These are phyloP conservation scores for Epithele typhae DNA, from an alignment of 768 basidiomycete species.

Conservation along the genomic window DNA sequence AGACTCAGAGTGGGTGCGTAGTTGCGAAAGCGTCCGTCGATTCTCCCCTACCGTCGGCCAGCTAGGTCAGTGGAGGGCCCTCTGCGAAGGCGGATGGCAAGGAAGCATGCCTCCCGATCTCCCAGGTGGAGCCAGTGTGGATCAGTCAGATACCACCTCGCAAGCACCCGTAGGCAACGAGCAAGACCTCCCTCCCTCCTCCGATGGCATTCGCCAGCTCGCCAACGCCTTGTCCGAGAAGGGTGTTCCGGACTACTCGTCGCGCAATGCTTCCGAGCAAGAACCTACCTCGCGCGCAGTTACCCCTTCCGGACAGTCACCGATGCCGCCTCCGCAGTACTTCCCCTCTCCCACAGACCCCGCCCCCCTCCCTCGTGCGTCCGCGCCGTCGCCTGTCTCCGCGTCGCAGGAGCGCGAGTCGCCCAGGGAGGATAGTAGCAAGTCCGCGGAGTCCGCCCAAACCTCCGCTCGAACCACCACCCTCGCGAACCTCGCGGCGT, in stretches of 20 bases:
- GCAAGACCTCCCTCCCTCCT: neutral
- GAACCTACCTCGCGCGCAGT: constrained; percentile 13
- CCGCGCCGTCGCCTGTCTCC: too few relatives aligned
- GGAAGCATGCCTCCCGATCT: constrained; percentile 45
- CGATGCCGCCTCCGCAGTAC: constrained; percentile 18
- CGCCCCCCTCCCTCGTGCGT: constrained; percentile 30
- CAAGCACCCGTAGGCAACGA: constrained; percentile 2
- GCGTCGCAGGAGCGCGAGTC: too few relatives aligned
- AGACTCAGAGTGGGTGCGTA: constrained; percentile 71
- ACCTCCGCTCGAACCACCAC: too few relatives aligned
- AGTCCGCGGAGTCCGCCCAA: too few relatives aligned
- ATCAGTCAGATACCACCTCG: constrained; percentile 1
- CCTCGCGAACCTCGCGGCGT: constrained; percentile 68
- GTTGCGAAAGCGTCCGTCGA: constrained; percentile 68
- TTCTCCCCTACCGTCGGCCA: constrained; percentile 62
- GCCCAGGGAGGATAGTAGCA: too few relatives aligned
- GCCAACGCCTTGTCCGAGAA: constrained; percentile 3
- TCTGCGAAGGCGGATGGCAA: constrained; percentile 75
- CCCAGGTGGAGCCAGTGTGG: constrained; percentile 24
- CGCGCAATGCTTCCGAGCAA: constrained; percentile 13
- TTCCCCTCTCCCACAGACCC: constrained; percentile 15
- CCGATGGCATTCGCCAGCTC: neutral
- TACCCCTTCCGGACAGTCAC: constrained; percentile 14
- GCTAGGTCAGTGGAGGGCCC: constrained; percentile 67
- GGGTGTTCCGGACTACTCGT: constrained; percentile 16